phyloP scores from a whole-genome alignment of 768 basidiomycete genomes.

The Chlorophyllum brunneum region DNA sequence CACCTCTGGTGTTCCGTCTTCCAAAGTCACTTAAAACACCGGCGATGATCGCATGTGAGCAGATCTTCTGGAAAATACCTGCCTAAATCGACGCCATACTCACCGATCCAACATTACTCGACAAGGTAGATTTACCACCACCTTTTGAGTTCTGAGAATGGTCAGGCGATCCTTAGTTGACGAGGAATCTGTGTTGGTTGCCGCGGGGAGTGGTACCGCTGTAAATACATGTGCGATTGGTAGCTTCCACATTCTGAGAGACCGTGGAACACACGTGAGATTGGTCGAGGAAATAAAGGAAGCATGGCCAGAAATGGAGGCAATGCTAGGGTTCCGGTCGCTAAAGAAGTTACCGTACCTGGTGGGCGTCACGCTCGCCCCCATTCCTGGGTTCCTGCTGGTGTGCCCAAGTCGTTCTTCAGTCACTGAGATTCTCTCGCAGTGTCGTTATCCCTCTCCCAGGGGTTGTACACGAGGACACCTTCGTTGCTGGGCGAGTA shows the following conservation, averaged over 20 bases:
- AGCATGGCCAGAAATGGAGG: constrained; percentile 38
- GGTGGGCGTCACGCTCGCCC: no score
- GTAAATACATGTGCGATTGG: constrained; percentile 36
- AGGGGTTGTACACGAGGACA: constrained; percentile 31
- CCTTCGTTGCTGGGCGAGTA: constrained; percentile 28
- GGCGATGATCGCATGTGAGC: constrained; percentile 14
- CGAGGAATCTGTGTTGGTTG: constrained; percentile 1
- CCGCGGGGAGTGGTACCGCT: constrained; percentile 42
- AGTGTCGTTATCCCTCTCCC: constrained; percentile 36
- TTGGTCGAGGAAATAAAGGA: constrained; percentile 29
- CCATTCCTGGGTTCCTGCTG: no score
- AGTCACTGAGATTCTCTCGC: constrained; percentile 38
- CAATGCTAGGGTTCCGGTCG: constrained; percentile 25
- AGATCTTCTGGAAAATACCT: constrained; percentile 15
- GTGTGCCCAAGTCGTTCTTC: constrained; percentile 47
- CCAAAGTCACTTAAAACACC: constrained; percentile 20
- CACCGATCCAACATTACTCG: constrained; percentile 21
- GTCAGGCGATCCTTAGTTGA: background rate
- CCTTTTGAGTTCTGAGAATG: constrained; percentile 12
- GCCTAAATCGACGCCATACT: constrained; percentile 24
- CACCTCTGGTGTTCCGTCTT: constrained; percentile 12
- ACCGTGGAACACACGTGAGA: constrained; percentile 23
- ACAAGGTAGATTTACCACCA: constrained; percentile 30
- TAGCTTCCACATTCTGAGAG: constrained; percentile 30
- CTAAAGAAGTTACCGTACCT: constrained; percentile 45